Conservation (phyloP, 2,329 filamentous ascomycete species). For the Septoria linicola region DNA sequence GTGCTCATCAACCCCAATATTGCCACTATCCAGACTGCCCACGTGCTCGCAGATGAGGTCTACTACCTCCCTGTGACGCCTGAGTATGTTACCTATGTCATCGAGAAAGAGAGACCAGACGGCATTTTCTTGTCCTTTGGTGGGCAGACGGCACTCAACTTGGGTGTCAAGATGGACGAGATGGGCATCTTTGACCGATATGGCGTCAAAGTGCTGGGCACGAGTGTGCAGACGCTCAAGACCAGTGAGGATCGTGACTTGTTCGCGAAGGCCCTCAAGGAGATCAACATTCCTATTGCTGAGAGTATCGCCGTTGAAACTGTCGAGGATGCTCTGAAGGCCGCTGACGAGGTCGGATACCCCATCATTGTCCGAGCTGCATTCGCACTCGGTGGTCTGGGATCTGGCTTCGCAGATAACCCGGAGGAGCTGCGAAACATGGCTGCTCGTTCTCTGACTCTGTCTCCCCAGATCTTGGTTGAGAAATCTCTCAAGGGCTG, state of each 20-base stretch:
- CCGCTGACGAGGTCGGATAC: slow-evolving; percentile 84
- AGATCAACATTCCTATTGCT: slow-evolving; percentile 96
- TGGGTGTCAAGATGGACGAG: slow-evolving; percentile 96
- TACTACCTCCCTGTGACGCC: slow-evolving; percentile 98
- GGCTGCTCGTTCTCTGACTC: slow-evolving; percentile 85
- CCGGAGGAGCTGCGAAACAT: slow-evolving; percentile 90
- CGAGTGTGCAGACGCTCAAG: slow-evolving; percentile 89
- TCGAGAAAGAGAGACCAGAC: slow-evolving; percentile 92
- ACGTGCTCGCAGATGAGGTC: slow-evolving; percentile 92
- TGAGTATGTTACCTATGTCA: slow-evolving; percentile 96
- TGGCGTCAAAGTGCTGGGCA: slow-evolving; percentile 92
- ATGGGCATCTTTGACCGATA: slow-evolving; percentile 94
- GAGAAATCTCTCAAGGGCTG: slow-evolving; percentile 99
- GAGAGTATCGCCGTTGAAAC: slow-evolving; percentile 91
- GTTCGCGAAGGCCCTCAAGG: slow-evolving; percentile 90
- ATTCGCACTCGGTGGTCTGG: slow-evolving; percentile 92
- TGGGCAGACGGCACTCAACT: slow-evolving; percentile 93
- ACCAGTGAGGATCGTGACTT: slow-evolving; percentile 94
- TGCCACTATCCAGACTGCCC: slow-evolving; percentile 95
- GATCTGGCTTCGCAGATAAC: slow-evolving; percentile 93
- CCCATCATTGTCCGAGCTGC: slow-evolving; percentile 97
- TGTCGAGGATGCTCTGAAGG: slow-evolving; percentile 86
- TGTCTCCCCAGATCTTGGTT: slow-evolving; percentile 93
- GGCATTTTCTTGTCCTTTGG: slow-evolving; percentile 97
- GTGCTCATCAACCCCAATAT: slow-evolving; percentile 98